Evolutionary conservation across 2,329 filamentous ascomycete genomes (phyloP), one percentile per base, ranked within the genome.

Genomic region (Trichophyton simii): DNA sequence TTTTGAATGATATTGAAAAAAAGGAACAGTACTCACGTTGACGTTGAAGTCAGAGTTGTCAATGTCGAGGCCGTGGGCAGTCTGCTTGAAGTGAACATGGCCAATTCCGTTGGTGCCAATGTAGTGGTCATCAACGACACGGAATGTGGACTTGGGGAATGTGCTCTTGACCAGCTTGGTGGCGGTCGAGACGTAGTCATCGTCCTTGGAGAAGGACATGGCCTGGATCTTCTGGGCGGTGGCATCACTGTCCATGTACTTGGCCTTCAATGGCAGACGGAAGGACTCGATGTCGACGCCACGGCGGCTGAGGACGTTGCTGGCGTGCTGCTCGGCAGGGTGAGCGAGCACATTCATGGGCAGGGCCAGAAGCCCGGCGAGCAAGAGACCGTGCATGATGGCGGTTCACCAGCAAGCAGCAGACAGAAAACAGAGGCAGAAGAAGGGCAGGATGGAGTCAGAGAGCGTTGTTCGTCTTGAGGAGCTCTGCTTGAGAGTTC

Each of bases 31-130:
- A 41, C 63, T 57, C 61, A 64, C 63, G 55, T 64, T 64, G 25
- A 64, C 60, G 36, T 64, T 64, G 60, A 64, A 62, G 34, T 64
- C 63, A 36, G 60, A 58, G 50, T 64, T 64, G 36, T 64, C 63
- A 38, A 64, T 44, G 34, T 64, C 63, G n/a, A 64, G 28, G 2
- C 63, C 63, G 22, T 64, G 58, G 38, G 60, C 18, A 11, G 63
- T 64, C 55, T 64, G 63, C 52, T 58, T 58, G 58, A 64, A 61
- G 58, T 61, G 44, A 34, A 64, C 60, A 22, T 64, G 63, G 38
- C 52, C 63, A 41, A 64, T 52, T 28, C 63, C 63, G 41, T 64
- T 64, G 46, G 20, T 50, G n/a, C 63, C 63, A 50, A 64, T 61
- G 25, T 64, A 64, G 31, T 64, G 63, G 54, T 64, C 63, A n/a